Evolutionary conservation across 2,329 filamentous ascomycete species (phyloP).

Genomic region (Coccinonectria pachysandricola): DNA sequence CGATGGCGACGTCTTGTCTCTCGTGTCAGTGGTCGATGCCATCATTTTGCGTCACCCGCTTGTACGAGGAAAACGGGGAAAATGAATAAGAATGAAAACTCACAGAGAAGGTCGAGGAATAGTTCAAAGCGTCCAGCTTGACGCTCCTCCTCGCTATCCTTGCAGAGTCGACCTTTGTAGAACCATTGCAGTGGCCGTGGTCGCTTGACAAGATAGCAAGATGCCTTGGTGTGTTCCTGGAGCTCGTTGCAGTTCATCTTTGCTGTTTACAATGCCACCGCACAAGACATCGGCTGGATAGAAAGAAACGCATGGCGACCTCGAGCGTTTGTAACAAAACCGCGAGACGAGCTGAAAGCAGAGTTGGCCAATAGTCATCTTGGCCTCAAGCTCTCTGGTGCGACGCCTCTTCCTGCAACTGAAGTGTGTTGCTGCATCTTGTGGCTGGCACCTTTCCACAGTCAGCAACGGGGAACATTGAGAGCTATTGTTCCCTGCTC

Average conservation of each 20-base stretch:
- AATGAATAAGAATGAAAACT: slow-evolving; percentile 4
- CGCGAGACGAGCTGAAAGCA: no score
- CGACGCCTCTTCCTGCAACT: no score
- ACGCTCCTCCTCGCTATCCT: slow-evolving; percentile 32
- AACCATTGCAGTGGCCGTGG: slow-evolving; percentile 36
- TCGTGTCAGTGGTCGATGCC: slow-evolving; percentile 1
- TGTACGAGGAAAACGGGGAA: not conserved
- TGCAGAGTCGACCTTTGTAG: slow-evolving; percentile 29
- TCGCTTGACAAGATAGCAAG: slow-evolving; percentile 26
- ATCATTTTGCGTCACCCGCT: not conserved
- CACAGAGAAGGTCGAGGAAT: slow-evolving; percentile 38
- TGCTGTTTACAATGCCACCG: no score
- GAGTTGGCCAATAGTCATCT: no score
- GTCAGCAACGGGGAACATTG: no score
- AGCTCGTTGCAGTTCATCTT: slow-evolving; percentile 29
- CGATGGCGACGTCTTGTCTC: slow-evolving; percentile 32
- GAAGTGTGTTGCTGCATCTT: no score
- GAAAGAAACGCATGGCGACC: no score
- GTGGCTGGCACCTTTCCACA: no score
- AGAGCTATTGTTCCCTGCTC: no score
- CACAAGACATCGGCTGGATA: no score
- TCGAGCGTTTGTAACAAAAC: no score
- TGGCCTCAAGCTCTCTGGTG: no score
- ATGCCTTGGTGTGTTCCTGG: slow-evolving; percentile 19
- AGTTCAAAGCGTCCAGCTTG: slow-evolving; percentile 37